A percentile compares a stretch with the other conserved stretches of the same genome.
Evolutionary conservation across 164 flowering plant genomes (phyloP).

Genomic region (Buxus sempervirens): DNA sequence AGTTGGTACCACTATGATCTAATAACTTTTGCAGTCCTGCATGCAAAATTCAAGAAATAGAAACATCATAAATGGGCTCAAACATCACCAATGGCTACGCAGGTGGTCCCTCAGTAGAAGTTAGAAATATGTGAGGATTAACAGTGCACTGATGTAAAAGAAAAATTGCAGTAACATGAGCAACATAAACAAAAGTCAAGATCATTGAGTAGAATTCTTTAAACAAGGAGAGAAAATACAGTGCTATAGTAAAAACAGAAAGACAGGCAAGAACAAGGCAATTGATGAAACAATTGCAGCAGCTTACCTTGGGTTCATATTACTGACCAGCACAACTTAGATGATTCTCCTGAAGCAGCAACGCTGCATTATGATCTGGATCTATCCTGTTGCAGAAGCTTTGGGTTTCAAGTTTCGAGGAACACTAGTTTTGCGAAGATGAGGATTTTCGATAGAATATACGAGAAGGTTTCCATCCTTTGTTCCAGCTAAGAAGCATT

Average conservation of each 20-base stretch:
- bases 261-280: neutral
- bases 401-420: slow-evolving; percentile 51
- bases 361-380: neutral
- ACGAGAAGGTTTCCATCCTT: slow-evolving; percentile 94
- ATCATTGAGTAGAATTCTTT: neutral
- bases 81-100: too few species aligned
- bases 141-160: too few species aligned
- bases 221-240: neutral
- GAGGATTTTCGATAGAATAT: slow-evolving; percentile 91
- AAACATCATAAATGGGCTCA: too few species aligned
- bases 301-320: slow-evolving; percentile 17
- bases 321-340: neutral
- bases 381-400: slow-evolving; percentile 42
- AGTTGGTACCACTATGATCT: too few species aligned
- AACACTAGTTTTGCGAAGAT: slow-evolving; percentile 45
- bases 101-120: too few species aligned
- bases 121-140: too few species aligned
- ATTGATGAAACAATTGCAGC: neutral
- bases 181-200: too few species aligned
- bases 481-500: slow-evolving; percentile 93
- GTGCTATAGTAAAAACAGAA: neutral
- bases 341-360: neutral
- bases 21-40: too few species aligned
- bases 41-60: too few species aligned
- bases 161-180: too few species aligned